Conservation (phyloP, 805 yeast species). For the Myxozyma neotropica region DNA sequence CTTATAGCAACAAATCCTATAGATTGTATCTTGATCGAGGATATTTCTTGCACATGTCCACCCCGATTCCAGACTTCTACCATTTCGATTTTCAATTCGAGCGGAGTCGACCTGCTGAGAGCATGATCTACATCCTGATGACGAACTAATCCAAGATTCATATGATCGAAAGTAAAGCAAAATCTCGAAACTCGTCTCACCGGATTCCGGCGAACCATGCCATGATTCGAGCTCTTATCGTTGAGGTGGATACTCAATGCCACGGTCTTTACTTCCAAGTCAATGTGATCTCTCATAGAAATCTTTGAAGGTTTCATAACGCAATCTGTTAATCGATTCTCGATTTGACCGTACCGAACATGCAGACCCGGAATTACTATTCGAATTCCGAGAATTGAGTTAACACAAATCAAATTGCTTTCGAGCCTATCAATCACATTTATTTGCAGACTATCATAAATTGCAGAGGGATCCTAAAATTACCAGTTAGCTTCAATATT, state of each 20-base stretch:
- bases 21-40: slow-evolving; percentile 39
- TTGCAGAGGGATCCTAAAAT: slow-evolving; percentile 2
- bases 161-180: slow-evolving; percentile 16
- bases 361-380: slow-evolving; percentile 52
- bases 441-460: slow-evolving; percentile 62
- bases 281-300: slow-evolving; percentile 16
- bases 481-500: slow-evolving; percentile 29
- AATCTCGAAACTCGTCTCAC: slow-evolving; percentile 20
- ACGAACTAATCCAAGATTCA: slow-evolving; percentile 17
- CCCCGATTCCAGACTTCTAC: slow-evolving; percentile 42
- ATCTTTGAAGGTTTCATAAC: slow-evolving; percentile 12
- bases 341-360: slow-evolving; percentile 44
- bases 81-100: slow-evolving; percentile 38
- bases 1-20: slow-evolving; percentile 42
- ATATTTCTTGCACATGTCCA: slow-evolving; percentile 26
- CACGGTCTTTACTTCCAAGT: slow-evolving; percentile 16
- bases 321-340: slow-evolving; percentile 10
- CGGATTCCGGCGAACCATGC: slow-evolving; percentile 19
- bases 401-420: slow-evolving; percentile 41
- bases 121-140: background rate
- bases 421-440: slow-evolving; percentile 55
- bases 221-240: slow-evolving; percentile 17
- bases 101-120: slow-evolving; percentile 29
- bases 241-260: slow-evolving; percentile 4
- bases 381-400: slow-evolving; percentile 50